Percentiles rank a stretch among this genome's conserved stretches.
Evolutionary conservation across 768 basidiomycete genomes (phyloP).

Genomic region (Tricholoma hemisulphureum): DNA sequence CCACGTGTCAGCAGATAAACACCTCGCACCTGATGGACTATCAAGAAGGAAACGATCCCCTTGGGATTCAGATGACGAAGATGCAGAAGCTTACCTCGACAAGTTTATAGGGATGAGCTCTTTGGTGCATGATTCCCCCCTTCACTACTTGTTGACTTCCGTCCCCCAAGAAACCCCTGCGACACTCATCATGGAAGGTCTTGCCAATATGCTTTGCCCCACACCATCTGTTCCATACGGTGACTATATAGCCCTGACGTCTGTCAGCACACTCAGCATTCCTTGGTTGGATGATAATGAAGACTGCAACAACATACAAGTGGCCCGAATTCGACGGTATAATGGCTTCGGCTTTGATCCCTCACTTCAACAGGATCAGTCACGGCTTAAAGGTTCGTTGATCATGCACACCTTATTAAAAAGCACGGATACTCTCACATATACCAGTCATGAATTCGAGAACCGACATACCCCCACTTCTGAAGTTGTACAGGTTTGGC

Average conservation of each 20-base stretch:
- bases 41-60: conserved; percentile 20
- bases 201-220: not conserved
- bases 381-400: not conserved
- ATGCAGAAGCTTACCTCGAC: conserved; percentile 29
- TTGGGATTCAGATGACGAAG: conserved; percentile 18
- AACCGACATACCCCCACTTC: conserved; percentile 6
- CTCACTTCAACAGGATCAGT: not conserved
- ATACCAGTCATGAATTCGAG: conserved; percentile 6
- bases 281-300: not conserved
- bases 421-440: conserved; percentile 1
- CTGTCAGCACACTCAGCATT: not conserved
- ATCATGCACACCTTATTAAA: not conserved
- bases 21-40: conserved; percentile 34
- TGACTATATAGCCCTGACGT: not conserved
- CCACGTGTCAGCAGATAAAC: conserved; percentile 31
- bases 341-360: not conserved
- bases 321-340: not conserved
- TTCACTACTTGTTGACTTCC: not conserved
- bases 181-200: not conserved
- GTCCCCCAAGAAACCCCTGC: not conserved
- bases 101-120: not conserved
- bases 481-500: not conserved
- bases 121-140: not conserved
- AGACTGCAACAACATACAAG: not conserved
- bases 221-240: not conserved